Evolutionary conservation across 371 early-diverging fungal species (phyloP), one percentile per base, ranked within the genome.

Genomic region (Mucor velutinosus): DNA sequence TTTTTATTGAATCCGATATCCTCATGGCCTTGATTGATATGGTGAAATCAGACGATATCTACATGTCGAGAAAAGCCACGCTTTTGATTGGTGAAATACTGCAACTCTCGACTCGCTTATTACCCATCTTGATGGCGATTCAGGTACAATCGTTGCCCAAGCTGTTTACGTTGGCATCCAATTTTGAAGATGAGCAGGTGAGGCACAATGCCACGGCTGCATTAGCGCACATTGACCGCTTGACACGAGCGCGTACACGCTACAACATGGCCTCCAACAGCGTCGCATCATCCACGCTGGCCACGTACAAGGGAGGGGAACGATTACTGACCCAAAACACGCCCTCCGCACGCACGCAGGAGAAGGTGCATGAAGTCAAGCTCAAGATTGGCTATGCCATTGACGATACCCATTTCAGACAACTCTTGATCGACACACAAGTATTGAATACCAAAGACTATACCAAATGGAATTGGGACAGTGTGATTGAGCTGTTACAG

Each of bases 401-500:
- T 67, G 95, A 95, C 60, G 95, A 95, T 59, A 66, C 73, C 4
- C 91, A 90, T 59, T 93, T 90, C 56, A 74, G 86, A 41, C 80
- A 84, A 19, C 71, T 89, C 15, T 66, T 94, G 12, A 79, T 85
- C 65, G 93, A 94, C 27, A 86, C 91, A 7, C 92, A 93, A 79
- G 91, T 92, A 14, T 64, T 94, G 3, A 85, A 76, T 37, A 85
- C 87, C 4, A 94, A 94, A 67, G 94, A 95, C 23, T 86, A 82
- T 64, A 81, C 87, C 6, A 90, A 92, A 66, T 96, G 96, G 96
- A 87, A 87, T 47, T 96, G 93, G 94, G 90, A 92, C 51, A 79
- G 81, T 27, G 89, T 94, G 21, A 65, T 80, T 51, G 93, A 94
- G 66, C 75, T 95, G 2, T 68, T 95, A 7, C 90, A 90, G 55